Base-by-base conservation (phyloP, 2,329 filamentous ascomycete species). In the Lachnellula willkommii region DNA sequence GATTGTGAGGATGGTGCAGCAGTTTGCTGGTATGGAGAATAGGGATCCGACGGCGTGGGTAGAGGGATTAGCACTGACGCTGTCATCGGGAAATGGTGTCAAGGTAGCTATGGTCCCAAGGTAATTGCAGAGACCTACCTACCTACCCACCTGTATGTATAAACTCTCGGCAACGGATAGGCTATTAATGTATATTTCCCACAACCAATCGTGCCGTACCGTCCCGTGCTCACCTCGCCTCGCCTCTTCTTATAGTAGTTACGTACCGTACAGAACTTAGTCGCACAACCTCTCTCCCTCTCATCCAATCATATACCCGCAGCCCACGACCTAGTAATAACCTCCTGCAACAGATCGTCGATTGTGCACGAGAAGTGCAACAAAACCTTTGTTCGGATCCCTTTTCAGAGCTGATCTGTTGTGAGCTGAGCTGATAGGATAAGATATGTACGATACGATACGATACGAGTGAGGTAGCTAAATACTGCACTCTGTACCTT, bases 1-100 rank as follows among this genome's bases (percentile, higher is more conserved):
- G 9, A 63, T 71, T 46, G 66, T 69, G 17, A 65, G 69, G 15
- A 50, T 72, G 24, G 36, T 70, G 37, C 70, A 72, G 50, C 57
- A 63, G 39, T 71, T 70, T 57, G 62, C 65, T 12, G 54, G 50
- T 4, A 60, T 71, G 24, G 68, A 70, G 54, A 56, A 51, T 37
- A 56, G 63, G 17, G 66, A 69, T 46, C 45, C 36, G 9, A 22
- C 12, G 2, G 24, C 15, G 9, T 58, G 56, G 56, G 43, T 52
- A 2, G 43, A 51, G 28, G 17, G 39, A 2, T 12, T 55, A 1
- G 52, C 24, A 6, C 26, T 58, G 39, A 58, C 56, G n/a, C n/a
- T 53, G 14, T 40, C 42, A 12, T 40, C 37, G 35, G 52, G 37
- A 1, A 40, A 50, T 11, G 56, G 52, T 3, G 52, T 54, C 11